Conservation (phyloP, 345 rosid species). For the Syzygium oleosum region DNA sequence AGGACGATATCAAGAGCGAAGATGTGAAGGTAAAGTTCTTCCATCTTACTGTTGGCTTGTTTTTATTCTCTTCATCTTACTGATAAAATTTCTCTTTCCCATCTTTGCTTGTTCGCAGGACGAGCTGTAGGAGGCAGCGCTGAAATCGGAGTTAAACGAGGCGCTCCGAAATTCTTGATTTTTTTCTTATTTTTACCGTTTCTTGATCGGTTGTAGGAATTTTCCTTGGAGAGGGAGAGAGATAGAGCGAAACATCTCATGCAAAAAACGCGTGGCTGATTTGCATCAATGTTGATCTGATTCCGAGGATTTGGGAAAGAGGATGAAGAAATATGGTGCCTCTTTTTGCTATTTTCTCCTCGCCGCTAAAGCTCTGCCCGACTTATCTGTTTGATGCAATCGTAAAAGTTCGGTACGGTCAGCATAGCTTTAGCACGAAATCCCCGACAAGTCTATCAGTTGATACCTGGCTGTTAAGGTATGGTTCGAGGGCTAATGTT, state of each 20-base stretch:
- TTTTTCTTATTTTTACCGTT: neutral
- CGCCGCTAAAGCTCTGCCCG: neutral
- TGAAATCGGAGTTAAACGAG: neutral
- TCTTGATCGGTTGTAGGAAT: conserved; percentile 6
- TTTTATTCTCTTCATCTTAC: neutral
- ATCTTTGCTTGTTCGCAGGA: conserved; percentile 32
- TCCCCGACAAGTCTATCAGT: neutral
- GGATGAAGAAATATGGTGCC: neutral
- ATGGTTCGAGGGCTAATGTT: neutral
- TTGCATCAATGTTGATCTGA: neutral
- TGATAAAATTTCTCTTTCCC: neutral
- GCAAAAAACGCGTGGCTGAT: neutral
- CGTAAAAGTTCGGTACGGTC: neutral
- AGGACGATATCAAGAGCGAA: conserved; percentile 20
- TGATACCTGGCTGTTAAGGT: neutral
- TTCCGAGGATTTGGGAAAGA: neutral
- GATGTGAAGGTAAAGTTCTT: conserved; percentile 18
- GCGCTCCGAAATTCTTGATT: conserved; percentile 1
- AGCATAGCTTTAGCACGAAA: neutral
- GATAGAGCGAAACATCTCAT: neutral
- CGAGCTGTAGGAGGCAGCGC: conserved; percentile 55
- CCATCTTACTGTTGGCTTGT: neutral
- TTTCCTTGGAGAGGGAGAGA: neutral
- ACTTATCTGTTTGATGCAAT: neutral
- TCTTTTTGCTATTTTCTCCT: neutral